These are phyloP conservation scores for Eragrostis tef DNA, from an alignment of 202 grass and related monocot species.

Conservation along the genomic window DNA sequence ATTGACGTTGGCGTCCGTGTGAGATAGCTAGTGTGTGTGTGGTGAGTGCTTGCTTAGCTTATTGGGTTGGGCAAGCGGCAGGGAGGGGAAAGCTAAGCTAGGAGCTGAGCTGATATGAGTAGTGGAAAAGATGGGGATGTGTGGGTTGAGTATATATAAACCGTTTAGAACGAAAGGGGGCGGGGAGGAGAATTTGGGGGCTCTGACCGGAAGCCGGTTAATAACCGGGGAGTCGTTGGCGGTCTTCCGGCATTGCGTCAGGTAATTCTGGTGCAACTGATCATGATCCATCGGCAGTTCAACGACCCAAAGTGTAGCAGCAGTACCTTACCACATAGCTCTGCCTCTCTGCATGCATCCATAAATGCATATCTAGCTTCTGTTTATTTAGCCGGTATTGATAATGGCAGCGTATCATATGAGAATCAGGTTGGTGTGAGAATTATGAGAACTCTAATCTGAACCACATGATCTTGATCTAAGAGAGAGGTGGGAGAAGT, in stretches of 20 bases:
- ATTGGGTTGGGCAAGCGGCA: slow-evolving; percentile 48
- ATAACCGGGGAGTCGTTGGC: slow-evolving; percentile 43
- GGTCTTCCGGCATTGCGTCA: slow-evolving; percentile 60
- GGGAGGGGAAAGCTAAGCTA: slow-evolving; percentile 40
- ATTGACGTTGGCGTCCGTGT: background rate
- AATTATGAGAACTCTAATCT: too few species aligned
- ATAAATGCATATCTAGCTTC: background rate
- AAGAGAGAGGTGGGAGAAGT: too few species aligned
- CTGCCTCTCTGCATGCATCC: background rate
- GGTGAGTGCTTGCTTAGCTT: slow-evolving; percentile 46
- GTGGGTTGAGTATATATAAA: slow-evolving; percentile 59
- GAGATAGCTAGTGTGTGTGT: slow-evolving; percentile 7
- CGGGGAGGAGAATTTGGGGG: slow-evolving; percentile 48
- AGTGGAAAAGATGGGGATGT: slow-evolving; percentile 52
- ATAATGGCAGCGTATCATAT: too few species aligned
- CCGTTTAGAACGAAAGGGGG: slow-evolving; percentile 47
- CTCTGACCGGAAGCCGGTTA: slow-evolving; percentile 46
- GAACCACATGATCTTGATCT: too few species aligned
- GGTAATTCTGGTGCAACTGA: slow-evolving; percentile 62
- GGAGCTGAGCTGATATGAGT: slow-evolving; percentile 11
- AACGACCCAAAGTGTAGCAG: slow-evolving; percentile 42
- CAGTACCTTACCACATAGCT: background rate
- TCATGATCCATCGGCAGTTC: slow-evolving; percentile 56
- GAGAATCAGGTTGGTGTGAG: too few species aligned
- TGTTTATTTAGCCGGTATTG: background rate